phyloP scores from a whole-genome alignment of 2,329 filamentous ascomycete species.

The Cercospora sp. region DNA sequence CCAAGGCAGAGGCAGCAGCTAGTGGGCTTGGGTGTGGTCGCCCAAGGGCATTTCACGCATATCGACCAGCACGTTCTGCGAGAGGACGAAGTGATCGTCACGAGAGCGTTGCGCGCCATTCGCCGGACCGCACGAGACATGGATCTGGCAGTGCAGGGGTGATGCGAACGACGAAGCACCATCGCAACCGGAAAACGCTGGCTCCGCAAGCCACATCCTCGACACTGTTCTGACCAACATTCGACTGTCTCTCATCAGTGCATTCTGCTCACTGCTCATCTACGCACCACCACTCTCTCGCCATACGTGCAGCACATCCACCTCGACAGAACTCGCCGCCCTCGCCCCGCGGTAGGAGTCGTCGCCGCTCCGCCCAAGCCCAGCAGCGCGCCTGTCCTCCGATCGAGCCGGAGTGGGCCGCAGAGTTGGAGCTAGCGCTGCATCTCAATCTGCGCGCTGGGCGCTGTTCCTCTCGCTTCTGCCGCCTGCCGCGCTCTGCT shows the following conservation, averaged over 20 bases:
- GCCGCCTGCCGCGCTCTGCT: neutral
- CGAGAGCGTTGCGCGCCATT: constrained; percentile 4
- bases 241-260: neutral
- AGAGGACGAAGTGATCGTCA: neutral
- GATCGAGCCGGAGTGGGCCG: constrained; percentile 4
- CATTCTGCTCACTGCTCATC: no score
- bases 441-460: neutral
- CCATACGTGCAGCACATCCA: neutral
- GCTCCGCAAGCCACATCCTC: neutral
- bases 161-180: neutral
- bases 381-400: neutral
- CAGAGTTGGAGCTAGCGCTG: neutral
- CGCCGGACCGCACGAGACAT: neutral
- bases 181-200: neutral
- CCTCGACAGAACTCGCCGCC: neutral
- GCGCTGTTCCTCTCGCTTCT: constrained; percentile 2
- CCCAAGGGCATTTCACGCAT: neutral
- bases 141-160: neutral
- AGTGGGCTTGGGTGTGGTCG: neutral
- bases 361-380: neutral
- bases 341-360: neutral
- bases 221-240: neutral
- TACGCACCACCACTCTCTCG: constrained; percentile 8
- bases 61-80: neutral
- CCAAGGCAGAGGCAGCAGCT: constrained; percentile 1